These are phyloP conservation scores for Plasmodium coatneyi DNA, from an alignment of 169 alveolate genomes.

Conservation along the genomic window DNA sequence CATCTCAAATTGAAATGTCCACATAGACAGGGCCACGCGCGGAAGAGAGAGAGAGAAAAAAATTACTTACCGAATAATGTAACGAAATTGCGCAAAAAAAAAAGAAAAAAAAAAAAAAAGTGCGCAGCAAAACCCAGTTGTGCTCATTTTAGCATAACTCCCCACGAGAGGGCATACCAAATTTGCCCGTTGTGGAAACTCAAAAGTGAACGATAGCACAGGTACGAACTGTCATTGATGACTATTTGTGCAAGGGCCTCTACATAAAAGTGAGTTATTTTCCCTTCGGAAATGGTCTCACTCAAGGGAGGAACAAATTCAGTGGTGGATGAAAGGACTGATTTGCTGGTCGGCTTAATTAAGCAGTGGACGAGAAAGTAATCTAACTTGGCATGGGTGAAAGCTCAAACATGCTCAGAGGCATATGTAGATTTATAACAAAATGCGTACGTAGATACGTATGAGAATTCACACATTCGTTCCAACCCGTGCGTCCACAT, in stretches of 20 bases:
- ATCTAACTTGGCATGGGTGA: background rate
- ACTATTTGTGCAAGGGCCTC: background rate
- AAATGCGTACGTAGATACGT: background rate
- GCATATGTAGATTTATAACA: background rate
- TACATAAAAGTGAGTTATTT: background rate
- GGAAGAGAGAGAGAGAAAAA: background rate
- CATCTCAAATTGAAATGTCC: background rate
- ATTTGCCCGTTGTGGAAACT: background rate
- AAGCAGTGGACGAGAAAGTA: conserved; percentile 72
- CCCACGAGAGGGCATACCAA: background rate
- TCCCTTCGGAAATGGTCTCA: background rate
- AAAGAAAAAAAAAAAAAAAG: background rate
- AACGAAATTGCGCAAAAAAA: too few relatives aligned
- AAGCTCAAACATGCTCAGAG: background rate
- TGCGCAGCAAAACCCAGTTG: background rate
- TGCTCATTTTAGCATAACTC: background rate
- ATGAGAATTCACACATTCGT: background rate
- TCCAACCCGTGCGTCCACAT: background rate
- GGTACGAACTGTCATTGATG: background rate
- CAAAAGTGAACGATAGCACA: background rate
- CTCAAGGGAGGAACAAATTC: background rate
- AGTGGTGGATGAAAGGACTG: conserved; percentile 58
- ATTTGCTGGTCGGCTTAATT: conserved; percentile 22
- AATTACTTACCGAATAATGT: too few relatives aligned
- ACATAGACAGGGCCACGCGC: background rate